Base-by-base conservation (phyloP, 2,329 filamentous ascomycete species). In the Nothomitra cinnamomea region DNA sequence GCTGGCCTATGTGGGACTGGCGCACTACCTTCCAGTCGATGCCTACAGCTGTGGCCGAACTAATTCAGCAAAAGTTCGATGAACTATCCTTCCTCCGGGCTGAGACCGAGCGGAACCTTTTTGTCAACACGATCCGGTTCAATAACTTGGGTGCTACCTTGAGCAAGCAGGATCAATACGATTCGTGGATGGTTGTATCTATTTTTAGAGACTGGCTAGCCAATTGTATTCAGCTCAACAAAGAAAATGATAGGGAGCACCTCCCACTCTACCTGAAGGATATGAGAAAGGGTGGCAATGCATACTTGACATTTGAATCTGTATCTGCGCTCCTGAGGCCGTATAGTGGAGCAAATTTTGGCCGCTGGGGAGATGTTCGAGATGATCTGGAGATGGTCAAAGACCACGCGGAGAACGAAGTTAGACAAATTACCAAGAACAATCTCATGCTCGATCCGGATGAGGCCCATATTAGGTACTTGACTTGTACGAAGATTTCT, bases 401-500 rank as follows among this genome's bases (percentile, higher is more conserved):
- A 60, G 54, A 55, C 1, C 57, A 57, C 50, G 65, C 64, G 13
- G 49, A 45, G 8, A 45, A 45, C 13, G 47, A 57, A 4, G 61
- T 62, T 15, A 51, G 53, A 41, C 51, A 53, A 0, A 8, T 65
- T 19, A 59, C 56, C 1, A 51, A 22, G 32, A 63, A 62, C 45
- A 55, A 61, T 25, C 42, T 63, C 0, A 62, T 66, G 59, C 54
- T 63, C 22, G 60, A 65, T 47, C 59, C 63, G 1, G 62, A 65
- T n/a, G 43, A 42, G 45, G 53, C 60, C 13, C 54, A 51, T 13
- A 58, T 68, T n/a, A 56, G 58, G 2, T 69, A 65, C 57, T 53
- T 69, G 54, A 69, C 63, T 21, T 69, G 65, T 54, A 56, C 59
- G 5, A 60, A 64, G 51, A 57, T 67, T 1, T 38, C 43, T 21